Percentiles rank a stretch among this genome's conserved stretches.
Conservation (phyloP, 192 early-diverging fungal genomes). For the Coemansia sp. region DNA sequence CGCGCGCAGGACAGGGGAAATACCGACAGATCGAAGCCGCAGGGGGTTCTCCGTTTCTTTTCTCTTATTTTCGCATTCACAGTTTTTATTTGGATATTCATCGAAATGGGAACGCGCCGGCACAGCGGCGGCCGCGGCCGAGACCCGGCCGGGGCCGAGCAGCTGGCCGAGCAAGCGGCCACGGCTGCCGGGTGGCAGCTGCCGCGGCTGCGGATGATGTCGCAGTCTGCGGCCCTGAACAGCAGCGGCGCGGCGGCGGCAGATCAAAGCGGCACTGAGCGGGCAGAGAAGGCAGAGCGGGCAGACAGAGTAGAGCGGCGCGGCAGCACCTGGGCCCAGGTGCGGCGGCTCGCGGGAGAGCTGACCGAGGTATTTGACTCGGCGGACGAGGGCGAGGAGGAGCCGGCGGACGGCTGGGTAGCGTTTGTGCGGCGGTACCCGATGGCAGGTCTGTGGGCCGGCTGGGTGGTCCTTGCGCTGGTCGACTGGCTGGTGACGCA, state of each 20-base stretch:
- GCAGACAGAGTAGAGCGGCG: background rate
- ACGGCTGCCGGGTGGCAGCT: conserved; percentile 38
- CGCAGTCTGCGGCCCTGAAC: conserved; percentile 14
- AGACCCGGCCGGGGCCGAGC: conserved; percentile 31
- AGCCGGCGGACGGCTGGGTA: background rate
- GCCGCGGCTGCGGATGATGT: conserved; percentile 43
- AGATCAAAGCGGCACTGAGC: too few relatives aligned
- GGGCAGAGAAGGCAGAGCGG: too few relatives aligned
- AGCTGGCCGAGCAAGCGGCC: conserved; percentile 29
- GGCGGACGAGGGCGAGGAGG: background rate
- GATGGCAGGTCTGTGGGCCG: conserved; percentile 12
- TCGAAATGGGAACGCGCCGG: too few relatives aligned
- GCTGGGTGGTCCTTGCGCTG: conserved; percentile 17
- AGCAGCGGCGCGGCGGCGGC: too few relatives aligned
- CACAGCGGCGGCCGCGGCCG: too few relatives aligned
- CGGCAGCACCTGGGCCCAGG: conserved; percentile 21
- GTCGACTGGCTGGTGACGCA: conserved; percentile 34
- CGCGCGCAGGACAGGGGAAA: too few relatives aligned
- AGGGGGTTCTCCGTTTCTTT: too few relatives aligned
- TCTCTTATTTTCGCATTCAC: too few relatives aligned
- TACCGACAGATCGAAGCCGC: too few relatives aligned
- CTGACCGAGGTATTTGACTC: conserved; percentile 36
- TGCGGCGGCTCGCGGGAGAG: conserved; percentile 24
- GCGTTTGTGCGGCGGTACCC: conserved; percentile 21
- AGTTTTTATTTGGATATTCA: too few relatives aligned